Base-by-base conservation (phyloP, 441 rosid genomes). In the Eruca vesicaria region DNA sequence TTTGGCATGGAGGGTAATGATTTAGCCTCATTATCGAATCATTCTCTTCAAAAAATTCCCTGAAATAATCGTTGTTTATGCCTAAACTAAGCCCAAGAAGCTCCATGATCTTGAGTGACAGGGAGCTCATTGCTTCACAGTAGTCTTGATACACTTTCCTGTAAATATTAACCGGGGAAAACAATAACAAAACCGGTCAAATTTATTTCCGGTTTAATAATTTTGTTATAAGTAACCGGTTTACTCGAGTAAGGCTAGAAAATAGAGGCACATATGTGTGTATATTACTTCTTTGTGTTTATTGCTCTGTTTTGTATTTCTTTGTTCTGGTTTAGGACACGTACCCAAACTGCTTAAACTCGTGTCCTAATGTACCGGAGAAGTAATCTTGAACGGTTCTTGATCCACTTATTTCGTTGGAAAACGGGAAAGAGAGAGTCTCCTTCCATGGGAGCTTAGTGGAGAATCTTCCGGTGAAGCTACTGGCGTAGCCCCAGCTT, bases 381-480 rank as follows among this genome's bases (percentile, higher is more conserved):
- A 89, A 83, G 86, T 85, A 89, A 19, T 84, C 81, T 66, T 80
- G 83, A 60, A 84, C 89, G 2, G 48, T 57, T 19, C 73, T 69
- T 2, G 78, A 72, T 1, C 74, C 38, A 8, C 29, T 45, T 1
- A 20, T 45, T 14, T 73, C 78, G 69, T 72, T 62, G 74, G 61
- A 87, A 61, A 33, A 78, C 10, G 80, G 68, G 63, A 86, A 86
- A 8, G 97, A 82, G 31, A 89, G 86, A 23, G 92, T 87, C 83
- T 91, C 97, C 81, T 91, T 91, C 97, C 97, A 91, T 8, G 94
- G 92, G 50, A 91, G 71, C 77, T 91, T 87, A 7, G 94, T 78
- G 3, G 88, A 79, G 66, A 68, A 86, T 63, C 92, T 68, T 14
- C 86, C 84, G 3, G 92, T 86, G 78, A 87, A 91, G 28, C 91